Base-by-base conservation (phyloP, 2,329 filamentous ascomycete genomes). In the Tolypocladium amazonense region DNA sequence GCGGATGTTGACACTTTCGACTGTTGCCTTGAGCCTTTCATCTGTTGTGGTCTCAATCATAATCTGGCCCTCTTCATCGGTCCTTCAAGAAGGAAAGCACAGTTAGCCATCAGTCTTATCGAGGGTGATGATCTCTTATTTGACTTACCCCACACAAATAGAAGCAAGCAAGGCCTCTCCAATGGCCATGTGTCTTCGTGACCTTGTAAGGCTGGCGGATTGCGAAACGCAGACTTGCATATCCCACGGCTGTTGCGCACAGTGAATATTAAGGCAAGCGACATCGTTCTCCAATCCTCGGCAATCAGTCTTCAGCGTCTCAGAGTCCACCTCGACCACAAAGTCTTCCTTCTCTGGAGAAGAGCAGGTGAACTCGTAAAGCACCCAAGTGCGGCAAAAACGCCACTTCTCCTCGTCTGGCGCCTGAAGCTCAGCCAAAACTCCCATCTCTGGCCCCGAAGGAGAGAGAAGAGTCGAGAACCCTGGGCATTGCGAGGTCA, bases 161-260 rank as follows among this genome's bases (percentile, higher is more conserved):
- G 68, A 66, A 8, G 60, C 58, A 1, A 69, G 62, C 8, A 72
- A 50, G 1, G 56, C 59, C 18, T 62, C 23, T 18, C 66, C 65
- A 56, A 70, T 67, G 4, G 23, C 25, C 41, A 45, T 57, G 30
- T 70, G 64, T 5, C 38, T 59, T 8, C 59, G 33, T 4, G 67
- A 64, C 14, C 58, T 53, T 4, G 60, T 41, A 43, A 62, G 59
- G 20, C 61, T 55, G 18, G 50, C 55, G 1, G 61, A 60, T 7
- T 62, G 65, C 6, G 59, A 64, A 12, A 65, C 59, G n/a, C 59
- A 61, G 18, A 72, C 57, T 20, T 70, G 67, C 35, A 73, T 59
- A 55, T 73, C 72, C 72, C 72, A 74, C 1, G 71, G 66, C 12
- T 66, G 64, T 6, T 60, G 61, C 7, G 67, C 59, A 38, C 72